A percentile compares a stretch with the other conserved stretches of the same genome.
Conservation (phyloP, 306 rosid genomes). For the Vachellia pachyceras region DNA sequence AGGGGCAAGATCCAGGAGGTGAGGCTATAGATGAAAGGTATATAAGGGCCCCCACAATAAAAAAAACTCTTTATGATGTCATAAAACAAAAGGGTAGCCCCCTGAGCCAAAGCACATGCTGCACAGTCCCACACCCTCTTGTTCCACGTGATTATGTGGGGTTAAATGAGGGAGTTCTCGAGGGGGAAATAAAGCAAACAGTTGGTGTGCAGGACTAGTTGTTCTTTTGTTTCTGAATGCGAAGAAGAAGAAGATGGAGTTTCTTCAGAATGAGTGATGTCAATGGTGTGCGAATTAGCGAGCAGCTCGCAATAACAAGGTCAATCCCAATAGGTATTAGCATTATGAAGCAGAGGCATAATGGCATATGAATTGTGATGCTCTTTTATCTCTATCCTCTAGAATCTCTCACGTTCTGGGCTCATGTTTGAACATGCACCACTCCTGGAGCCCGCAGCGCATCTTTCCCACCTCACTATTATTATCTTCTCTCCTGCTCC, state of each 20-base stretch:
- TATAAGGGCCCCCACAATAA: not conserved
- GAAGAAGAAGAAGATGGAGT: not conserved
- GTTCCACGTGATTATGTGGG: not conserved
- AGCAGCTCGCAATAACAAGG: too few relatives aligned
- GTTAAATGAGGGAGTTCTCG: not conserved
- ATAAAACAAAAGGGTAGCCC: conserved; percentile 43
- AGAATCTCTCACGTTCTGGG: too few relatives aligned
- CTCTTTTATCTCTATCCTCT: too few relatives aligned
- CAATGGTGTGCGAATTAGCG: too few relatives aligned
- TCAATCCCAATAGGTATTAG: too few relatives aligned
- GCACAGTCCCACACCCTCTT: conserved; percentile 52
- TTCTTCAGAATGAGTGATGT: too few relatives aligned
- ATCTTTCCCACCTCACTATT: too few relatives aligned
- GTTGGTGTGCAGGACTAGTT: not conserved
- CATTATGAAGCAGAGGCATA: too few relatives aligned
- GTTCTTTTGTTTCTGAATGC: not conserved
- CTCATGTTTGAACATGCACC: too few relatives aligned
- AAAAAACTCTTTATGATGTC: not conserved
- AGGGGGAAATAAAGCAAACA: not conserved
- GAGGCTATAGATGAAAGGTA: conserved; percentile 56
- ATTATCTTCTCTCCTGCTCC: too few relatives aligned
- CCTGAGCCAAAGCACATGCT: conserved; percentile 81
- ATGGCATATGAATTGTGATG: too few relatives aligned
- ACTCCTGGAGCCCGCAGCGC: too few relatives aligned
- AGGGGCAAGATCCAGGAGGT: conserved; percentile 81